Conservation (phyloP, 2,329 filamentous ascomycete species). For the Catunica adiposa region DNA sequence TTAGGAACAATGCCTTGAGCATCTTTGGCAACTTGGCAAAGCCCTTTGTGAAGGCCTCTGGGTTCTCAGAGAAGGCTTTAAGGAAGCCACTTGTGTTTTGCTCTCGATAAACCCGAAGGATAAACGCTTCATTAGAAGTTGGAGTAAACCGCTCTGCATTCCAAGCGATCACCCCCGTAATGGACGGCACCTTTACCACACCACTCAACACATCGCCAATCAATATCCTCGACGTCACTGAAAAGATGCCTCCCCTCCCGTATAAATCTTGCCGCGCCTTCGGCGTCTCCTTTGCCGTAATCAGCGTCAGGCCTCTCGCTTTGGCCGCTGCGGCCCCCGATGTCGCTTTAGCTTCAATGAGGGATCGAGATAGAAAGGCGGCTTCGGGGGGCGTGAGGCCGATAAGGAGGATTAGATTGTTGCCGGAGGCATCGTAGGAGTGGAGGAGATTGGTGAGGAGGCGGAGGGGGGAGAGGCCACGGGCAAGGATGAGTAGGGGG, state of each 20-base stretch:
- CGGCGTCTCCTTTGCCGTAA: conserved; percentile 88
- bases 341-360: conserved; percentile 88
- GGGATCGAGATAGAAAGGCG: conserved; percentile 87
- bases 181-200: conserved; percentile 62
- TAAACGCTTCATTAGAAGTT: conserved; percentile 86
- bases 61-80: conserved; percentile 89
- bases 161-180: conserved; percentile 74
- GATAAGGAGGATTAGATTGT: conserved; percentile 77
- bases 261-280: conserved; percentile 91
- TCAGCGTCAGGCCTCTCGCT: conserved; percentile 70
- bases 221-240: conserved; percentile 86
- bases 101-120: conserved; percentile 81
- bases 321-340: conserved; percentile 44
- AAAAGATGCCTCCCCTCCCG: conserved; percentile 74
- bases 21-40: conserved; percentile 79
- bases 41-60: conserved; percentile 75
- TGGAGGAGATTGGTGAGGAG: conserved; percentile 92
- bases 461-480: conserved; percentile 79
- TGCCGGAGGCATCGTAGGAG: conserved; percentile 88
- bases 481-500: conserved; percentile 81
- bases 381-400: conserved; percentile 88
- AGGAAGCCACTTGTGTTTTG: conserved; percentile 88
- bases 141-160: conserved; percentile 78
- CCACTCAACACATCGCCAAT: conserved; percentile 85
- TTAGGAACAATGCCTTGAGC: conserved; percentile 82